Evolutionary conservation across 768 basidiomycete genomes (phyloP).

Genomic region (Suillus cothurnatus): DNA sequence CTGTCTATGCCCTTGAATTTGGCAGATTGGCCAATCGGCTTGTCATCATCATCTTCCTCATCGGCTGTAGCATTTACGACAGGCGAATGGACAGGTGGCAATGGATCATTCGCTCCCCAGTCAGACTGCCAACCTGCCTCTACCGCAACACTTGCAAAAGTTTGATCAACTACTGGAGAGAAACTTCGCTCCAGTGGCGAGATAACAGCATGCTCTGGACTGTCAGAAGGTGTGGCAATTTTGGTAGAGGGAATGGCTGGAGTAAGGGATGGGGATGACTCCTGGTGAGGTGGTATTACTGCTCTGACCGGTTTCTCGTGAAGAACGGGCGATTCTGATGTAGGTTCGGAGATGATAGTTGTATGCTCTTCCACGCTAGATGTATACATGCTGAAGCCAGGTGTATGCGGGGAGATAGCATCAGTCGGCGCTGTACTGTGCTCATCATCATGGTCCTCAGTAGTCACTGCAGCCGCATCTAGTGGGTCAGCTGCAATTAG

Average conservation of each 20-base stretch:
- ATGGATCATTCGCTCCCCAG: slow-evolving; percentile 38
- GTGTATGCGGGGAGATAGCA: slow-evolving; percentile 28
- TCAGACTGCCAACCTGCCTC: slow-evolving; percentile 61
- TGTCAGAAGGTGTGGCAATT: slow-evolving; percentile 17
- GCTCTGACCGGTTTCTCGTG: slow-evolving; percentile 3
- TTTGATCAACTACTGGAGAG: slow-evolving; percentile 25
- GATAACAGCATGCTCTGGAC: slow-evolving; percentile 29
- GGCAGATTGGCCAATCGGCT: slow-evolving; percentile 56
- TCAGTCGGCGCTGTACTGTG: slow-evolving; percentile 17
- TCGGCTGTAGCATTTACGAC: slow-evolving; percentile 31
- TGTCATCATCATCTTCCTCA: slow-evolving; percentile 71
- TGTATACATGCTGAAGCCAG: slow-evolving; percentile 52
- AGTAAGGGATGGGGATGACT: slow-evolving; percentile 12
- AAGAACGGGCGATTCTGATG: slow-evolving; percentile 17
- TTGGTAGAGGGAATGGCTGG: slow-evolving; percentile 15
- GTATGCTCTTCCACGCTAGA: slow-evolving; percentile 27
- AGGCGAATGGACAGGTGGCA: slow-evolving; percentile 18
- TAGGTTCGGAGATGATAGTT: slow-evolving; percentile 15
- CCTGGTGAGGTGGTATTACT: slow-evolving; percentile 22
- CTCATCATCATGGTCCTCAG: slow-evolving; percentile 36
- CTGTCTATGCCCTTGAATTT: slow-evolving; percentile 28
- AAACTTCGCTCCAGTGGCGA: slow-evolving; percentile 33
- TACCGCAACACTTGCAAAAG: slow-evolving; percentile 47
- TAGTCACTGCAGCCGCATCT: slow-evolving; percentile 38
- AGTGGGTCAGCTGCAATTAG: slow-evolving; percentile 22